phyloP scores from a whole-genome alignment of 2,329 filamentous ascomycete genomes.

The Apiospora rasikravindrae region DNA sequence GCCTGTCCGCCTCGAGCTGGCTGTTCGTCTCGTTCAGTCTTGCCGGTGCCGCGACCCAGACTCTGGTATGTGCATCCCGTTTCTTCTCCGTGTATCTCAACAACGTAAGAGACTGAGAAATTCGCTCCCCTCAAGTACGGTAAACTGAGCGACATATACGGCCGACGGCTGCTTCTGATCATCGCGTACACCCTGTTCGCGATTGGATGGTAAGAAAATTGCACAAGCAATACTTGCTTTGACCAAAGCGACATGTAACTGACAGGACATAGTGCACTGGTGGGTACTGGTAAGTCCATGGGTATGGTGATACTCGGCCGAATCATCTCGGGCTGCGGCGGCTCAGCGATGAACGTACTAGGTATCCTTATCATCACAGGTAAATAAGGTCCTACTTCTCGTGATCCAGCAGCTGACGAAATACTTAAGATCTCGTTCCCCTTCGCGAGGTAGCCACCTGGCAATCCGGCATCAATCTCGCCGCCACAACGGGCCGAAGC shows the following conservation, averaged over 20 bases:
- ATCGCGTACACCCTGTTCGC: conserved; percentile 57
- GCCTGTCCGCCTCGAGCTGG: conserved; percentile 20
- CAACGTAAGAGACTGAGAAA: too few species aligned
- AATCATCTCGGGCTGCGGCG: conserved; percentile 56
- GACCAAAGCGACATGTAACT: neutral
- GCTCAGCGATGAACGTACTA: conserved; percentile 55
- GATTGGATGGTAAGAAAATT: conserved; percentile 53
- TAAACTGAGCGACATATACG: conserved; percentile 63
- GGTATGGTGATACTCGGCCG: conserved; percentile 55
- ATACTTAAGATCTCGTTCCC: conserved; percentile 59
- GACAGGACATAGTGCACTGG: conserved; percentile 28
- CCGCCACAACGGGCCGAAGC: conserved; percentile 56
- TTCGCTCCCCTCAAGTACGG: conserved; percentile 45
- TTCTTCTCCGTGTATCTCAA: too few species aligned
- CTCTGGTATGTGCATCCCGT: conserved; percentile 11
- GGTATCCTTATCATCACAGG: conserved; percentile 59
- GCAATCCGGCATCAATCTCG: conserved; percentile 59
- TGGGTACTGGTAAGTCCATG: conserved; percentile 52
- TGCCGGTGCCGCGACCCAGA: conserved; percentile 19
- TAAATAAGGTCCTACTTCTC: too few species aligned
- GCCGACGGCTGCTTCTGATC: conserved; percentile 56
- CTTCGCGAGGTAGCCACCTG: conserved; percentile 58
- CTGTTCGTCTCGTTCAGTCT: conserved; percentile 21
- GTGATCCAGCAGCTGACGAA: too few species aligned
- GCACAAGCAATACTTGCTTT: too few species aligned